phyloP scores from a whole-genome alignment of 2,329 filamentous ascomycete species.

The Samsoniella hepiali region DNA sequence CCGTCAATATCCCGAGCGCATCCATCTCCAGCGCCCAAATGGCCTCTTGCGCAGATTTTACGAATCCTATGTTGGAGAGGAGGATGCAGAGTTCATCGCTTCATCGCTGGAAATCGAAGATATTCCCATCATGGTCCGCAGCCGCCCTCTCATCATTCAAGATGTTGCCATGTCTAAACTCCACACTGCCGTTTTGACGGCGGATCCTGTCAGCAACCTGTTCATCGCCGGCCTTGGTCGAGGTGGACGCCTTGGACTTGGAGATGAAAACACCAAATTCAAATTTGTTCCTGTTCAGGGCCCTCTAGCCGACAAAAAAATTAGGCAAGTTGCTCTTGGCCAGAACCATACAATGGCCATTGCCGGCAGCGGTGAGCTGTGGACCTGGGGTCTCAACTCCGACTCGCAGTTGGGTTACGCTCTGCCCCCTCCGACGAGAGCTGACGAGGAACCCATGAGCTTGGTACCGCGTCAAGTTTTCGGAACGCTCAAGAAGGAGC shows the following conservation, averaged over 20 bases:
- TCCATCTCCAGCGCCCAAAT: constrained; percentile 71
- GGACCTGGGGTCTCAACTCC: constrained; percentile 89
- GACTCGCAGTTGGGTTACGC: constrained; percentile 83
- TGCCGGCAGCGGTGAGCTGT: constrained; percentile 82
- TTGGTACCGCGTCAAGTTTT: constrained; percentile 83
- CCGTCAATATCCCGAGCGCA: constrained; percentile 85
- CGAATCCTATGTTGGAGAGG: constrained; percentile 58
- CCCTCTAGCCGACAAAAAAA: constrained; percentile 69
- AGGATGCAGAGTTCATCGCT: constrained; percentile 32
- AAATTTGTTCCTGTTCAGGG: constrained; percentile 79
- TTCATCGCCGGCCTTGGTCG: constrained; percentile 91
- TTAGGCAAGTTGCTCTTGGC: constrained; percentile 77
- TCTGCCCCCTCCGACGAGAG: constrained; percentile 61
- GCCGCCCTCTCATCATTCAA: constrained; percentile 69
- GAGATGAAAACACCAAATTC: constrained; percentile 86
- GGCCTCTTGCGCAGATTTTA: constrained; percentile 73
- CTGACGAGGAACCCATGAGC: constrained; percentile 82
- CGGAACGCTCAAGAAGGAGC: constrained; percentile 83
- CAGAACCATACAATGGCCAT: constrained; percentile 89
- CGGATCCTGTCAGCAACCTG: constrained; percentile 83
- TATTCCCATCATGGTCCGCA: constrained; percentile 70
- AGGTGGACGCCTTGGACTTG: constrained; percentile 82
- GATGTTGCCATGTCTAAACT: constrained; percentile 88
- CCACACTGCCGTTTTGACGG: constrained; percentile 83
- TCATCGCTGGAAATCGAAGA: constrained; percentile 41